A percentile compares a stretch with the other conserved stretches of the same genome.
These are phyloP conservation scores for Candida maris DNA, from an alignment of 805 yeast genomes.

Conservation along the genomic window DNA sequence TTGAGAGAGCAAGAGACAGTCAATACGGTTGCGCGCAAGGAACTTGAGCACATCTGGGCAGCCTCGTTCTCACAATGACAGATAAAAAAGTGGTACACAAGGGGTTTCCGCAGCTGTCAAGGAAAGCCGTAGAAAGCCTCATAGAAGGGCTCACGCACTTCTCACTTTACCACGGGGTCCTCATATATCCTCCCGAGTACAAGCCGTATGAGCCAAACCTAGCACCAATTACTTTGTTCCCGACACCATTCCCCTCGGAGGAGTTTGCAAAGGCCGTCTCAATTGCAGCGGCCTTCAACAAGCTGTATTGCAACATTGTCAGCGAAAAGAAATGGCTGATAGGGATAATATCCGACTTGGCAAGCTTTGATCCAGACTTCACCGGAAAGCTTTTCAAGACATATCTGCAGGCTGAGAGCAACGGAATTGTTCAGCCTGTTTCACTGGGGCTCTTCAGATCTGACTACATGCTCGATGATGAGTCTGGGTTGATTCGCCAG, in stretches of 20 bases:
- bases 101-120: slow-evolving; percentile 16
- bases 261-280: slow-evolving; percentile 64
- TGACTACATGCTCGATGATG: slow-evolving; percentile 71
- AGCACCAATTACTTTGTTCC: slow-evolving; percentile 89
- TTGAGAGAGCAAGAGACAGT: too few relatives aligned
- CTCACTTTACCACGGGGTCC: slow-evolving; percentile 74
- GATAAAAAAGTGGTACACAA: too few relatives aligned
- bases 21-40: too few relatives aligned
- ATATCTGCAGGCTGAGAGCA: slow-evolving; percentile 45
- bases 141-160: slow-evolving; percentile 54
- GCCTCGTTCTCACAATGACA: slow-evolving; percentile 3
- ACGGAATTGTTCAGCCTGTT: slow-evolving; percentile 58
- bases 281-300: slow-evolving; percentile 68
- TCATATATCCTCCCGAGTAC: slow-evolving; percentile 70
- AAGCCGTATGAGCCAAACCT: slow-evolving; percentile 41
- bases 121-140: slow-evolving; percentile 8
- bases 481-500: slow-evolving; percentile 67
- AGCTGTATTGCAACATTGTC: slow-evolving; percentile 68
- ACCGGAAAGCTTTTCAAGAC: slow-evolving; percentile 74
- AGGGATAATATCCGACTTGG: slow-evolving; percentile 49
- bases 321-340: slow-evolving; percentile 59
- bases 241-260: slow-evolving; percentile 76
- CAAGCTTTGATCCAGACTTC: slow-evolving; percentile 65
- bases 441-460: slow-evolving; percentile 85
- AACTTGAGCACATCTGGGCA: too few relatives aligned